These are phyloP conservation scores for Fusarium tricinctum DNA, from an alignment of 2,329 filamentous ascomycete species.

Conservation along the genomic window DNA sequence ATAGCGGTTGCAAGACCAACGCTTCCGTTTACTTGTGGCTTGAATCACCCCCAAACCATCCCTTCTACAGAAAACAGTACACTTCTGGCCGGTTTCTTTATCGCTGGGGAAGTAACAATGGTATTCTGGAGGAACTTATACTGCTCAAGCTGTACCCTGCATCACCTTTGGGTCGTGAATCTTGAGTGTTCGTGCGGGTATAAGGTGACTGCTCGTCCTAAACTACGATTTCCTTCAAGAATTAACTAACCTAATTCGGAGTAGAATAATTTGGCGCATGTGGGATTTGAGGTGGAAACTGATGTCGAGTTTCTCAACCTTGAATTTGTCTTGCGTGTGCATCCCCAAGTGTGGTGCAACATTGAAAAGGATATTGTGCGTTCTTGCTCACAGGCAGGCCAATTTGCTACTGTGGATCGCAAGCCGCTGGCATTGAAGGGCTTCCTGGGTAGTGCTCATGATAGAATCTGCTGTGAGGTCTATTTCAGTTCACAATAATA, in stretches of 20 bases:
- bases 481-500: constrained; percentile 1
- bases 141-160: not conserved
- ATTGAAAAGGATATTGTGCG: constrained; percentile 16
- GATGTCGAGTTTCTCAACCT: constrained; percentile 16
- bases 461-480: not conserved
- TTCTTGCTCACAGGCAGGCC: constrained; percentile 14
- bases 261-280: constrained; percentile 27
- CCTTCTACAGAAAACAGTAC: too few relatives aligned
- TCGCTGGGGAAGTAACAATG: too few relatives aligned
- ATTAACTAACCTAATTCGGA: constrained; percentile 24
- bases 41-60: too few relatives aligned
- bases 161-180: not conserved
- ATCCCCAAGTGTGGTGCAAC: constrained; percentile 30
- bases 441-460: not conserved
- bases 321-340: constrained; percentile 23
- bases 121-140: too few relatives aligned
- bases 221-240: not conserved
- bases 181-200: not conserved
- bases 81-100: too few relatives aligned
- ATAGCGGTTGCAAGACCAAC: not conserved
- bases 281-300: constrained; percentile 25
- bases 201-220: not conserved
- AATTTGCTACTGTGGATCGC: constrained; percentile 10
- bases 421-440: not conserved
- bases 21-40: too few relatives aligned